phyloP scores from a whole-genome alignment of 345 rosid genomes.

The Hibiscus syriacus region DNA sequence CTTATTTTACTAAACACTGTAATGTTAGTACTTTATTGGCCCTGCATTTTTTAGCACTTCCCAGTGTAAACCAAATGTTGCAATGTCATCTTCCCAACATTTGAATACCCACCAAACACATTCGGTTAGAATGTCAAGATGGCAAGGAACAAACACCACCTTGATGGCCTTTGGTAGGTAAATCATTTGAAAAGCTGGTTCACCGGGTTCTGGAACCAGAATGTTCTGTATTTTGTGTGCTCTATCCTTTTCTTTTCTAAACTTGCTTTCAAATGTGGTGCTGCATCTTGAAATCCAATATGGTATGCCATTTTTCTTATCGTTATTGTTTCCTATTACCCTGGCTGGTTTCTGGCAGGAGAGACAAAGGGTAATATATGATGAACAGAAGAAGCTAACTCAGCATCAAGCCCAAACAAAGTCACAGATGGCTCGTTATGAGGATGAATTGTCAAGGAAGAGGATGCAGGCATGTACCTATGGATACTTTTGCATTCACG shows the following conservation, averaged over 20 bases:
- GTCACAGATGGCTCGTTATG: slow-evolving; percentile 92
- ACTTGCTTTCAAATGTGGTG: slow-evolving; percentile 6
- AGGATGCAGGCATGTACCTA: slow-evolving; percentile 16
- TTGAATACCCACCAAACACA: background rate
- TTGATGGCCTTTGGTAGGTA: background rate
- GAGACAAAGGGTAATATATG: slow-evolving; percentile 76
- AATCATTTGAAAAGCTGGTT: background rate
- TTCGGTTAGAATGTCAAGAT: background rate
- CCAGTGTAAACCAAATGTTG: background rate
- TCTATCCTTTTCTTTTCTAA: background rate
- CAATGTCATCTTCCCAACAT: background rate
- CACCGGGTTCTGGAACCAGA: background rate
- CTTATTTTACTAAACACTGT: background rate
- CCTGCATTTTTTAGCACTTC: background rate
- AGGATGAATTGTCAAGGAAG: slow-evolving; percentile 89
- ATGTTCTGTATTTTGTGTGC: background rate
- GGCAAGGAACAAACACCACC: background rate
- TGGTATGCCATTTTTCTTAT: background rate
- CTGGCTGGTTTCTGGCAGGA: slow-evolving; percentile 43
- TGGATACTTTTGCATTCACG: background rate
- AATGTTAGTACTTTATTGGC: background rate
- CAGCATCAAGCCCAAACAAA: slow-evolving; percentile 89
- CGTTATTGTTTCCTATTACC: background rate
- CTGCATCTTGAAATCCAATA: background rate
- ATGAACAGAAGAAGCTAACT: slow-evolving; percentile 68